Conservation (phyloP, 768 basidiomycete genomes). For the Crepidotus variabilis region DNA sequence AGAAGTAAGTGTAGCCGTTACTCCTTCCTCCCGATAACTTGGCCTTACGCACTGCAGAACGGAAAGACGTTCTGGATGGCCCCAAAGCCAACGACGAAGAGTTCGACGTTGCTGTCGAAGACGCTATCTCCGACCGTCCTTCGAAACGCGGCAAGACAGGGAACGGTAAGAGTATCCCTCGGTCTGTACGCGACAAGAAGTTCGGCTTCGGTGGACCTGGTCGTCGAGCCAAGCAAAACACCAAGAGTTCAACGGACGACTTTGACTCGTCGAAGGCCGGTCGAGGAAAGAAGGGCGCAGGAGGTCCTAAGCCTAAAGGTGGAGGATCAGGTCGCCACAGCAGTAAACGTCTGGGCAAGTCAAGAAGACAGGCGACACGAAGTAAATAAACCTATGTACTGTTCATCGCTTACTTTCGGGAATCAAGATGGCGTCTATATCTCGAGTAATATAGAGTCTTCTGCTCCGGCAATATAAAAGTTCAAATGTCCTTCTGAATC, state of each 20-base stretch:
- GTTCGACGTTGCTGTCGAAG: constrained; percentile 90
- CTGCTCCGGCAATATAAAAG: too few relatives aligned
- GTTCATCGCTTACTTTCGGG: background rate
- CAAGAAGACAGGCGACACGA: constrained; percentile 44
- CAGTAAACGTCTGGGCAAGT: constrained; percentile 57
- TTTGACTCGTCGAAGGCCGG: constrained; percentile 44
- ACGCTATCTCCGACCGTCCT: constrained; percentile 76
- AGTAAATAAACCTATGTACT: constrained; percentile 10
- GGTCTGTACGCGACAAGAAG: constrained; percentile 69
- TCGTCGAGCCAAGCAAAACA: constrained; percentile 77
- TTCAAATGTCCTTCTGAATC: background rate
- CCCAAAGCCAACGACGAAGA: constrained; percentile 57
- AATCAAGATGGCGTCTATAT: too few relatives aligned
- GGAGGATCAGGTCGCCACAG: constrained; percentile 22
- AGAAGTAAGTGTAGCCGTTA: constrained; percentile 56
- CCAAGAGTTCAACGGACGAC: constrained; percentile 73
- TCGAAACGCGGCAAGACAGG: constrained; percentile 44
- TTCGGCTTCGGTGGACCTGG: constrained; percentile 77
- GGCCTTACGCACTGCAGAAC: constrained; percentile 47
- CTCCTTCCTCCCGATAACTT: background rate
- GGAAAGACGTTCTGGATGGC: constrained; percentile 76
- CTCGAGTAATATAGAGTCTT: too few relatives aligned
- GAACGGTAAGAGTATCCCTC: constrained; percentile 45
- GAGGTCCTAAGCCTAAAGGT: constrained; percentile 24
- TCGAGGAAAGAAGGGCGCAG: constrained; percentile 25